Base-by-base conservation (phyloP, 495 filamentous ascomycete genomes). In the Podospora pseudopauciseta region DNA sequence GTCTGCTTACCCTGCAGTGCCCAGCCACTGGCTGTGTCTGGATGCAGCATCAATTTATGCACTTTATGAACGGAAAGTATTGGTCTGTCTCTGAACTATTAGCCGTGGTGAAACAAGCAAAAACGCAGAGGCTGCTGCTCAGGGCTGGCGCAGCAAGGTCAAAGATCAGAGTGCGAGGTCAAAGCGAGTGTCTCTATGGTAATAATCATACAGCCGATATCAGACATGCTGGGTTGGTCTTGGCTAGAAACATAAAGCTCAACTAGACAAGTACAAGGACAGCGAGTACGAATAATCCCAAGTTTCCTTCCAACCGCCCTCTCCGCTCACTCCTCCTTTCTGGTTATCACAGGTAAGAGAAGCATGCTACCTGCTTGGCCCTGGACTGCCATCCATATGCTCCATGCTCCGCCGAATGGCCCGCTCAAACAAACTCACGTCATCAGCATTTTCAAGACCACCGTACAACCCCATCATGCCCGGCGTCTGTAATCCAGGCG, bases 391-490 rank as follows among this genome's bases (percentile, higher is more conserved):
- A 49, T 49, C 39, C 39, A 13, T 49, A 49, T 49, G 39, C 9
- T 16, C 6, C 39, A 49, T 9, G 39, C 6, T 49, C 39, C 57
- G 4, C 5, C 44, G 13, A 28, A 58, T 5, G 4, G 74, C 72
- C 64, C 78, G 71, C 27, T 77, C 69, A 65, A 79, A 78, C 62
- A 82, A 68, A 16, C 73, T 68, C n/a, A 68, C 67, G 32, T 82
- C 81, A 54, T 82, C 82, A 4, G 70, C 71, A 70, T 84, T 85
- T 70, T 85, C 83, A 30, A 71, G 71, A 5, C 82, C 83, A 16
- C 79, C 81, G 62, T 84, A 82, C 32, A 84, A 73, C 11, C 80
- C 82, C 64, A 60, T 69, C 60, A 83, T 80, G 4, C 80, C 81
- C 15, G 78, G 73, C 18, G 74, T 76, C 30, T 72, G 71, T 18